These are phyloP conservation scores for Lecanoromycetidae sp. DNA, from an alignment of 2,329 filamentous ascomycete species.

Conservation along the genomic window DNA sequence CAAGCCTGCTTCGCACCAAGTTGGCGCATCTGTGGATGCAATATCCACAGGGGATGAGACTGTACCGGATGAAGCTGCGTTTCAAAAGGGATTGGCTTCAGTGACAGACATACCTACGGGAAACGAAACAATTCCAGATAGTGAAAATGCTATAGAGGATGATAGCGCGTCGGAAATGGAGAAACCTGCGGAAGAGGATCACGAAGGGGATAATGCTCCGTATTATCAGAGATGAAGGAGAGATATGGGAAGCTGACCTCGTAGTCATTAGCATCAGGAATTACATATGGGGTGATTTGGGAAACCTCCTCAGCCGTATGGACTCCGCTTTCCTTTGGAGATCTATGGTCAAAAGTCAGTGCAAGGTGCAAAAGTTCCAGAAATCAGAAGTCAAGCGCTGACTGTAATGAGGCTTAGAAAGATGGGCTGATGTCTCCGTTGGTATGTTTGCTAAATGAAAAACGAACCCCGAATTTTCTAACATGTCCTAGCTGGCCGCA, in stretches of 20 bases:
- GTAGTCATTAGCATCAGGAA: not conserved
- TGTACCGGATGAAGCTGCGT: not conserved
- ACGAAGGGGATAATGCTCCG: not conserved
- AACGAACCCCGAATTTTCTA: too few species aligned
- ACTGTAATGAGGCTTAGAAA: too few species aligned
- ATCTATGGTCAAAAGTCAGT: too few species aligned
- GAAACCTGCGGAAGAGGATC: not conserved
- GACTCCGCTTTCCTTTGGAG: too few species aligned
- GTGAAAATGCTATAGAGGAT: not conserved
- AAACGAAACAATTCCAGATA: not conserved
- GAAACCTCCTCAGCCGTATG: too few species aligned
- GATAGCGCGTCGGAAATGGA: not conserved
- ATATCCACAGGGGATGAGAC: not conserved
- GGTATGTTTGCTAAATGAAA: too few species aligned
- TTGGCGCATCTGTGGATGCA: not conserved
- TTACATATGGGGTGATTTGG: too few species aligned
- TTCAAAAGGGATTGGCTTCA: not conserved
- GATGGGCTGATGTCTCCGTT: too few species aligned
- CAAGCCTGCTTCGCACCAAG: not conserved
- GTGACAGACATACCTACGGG: not conserved
- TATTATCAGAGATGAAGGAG: not conserved
- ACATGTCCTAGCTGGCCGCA: too few species aligned
- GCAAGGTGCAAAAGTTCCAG: too few species aligned
- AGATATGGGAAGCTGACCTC: not conserved
- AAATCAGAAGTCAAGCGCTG: too few species aligned